Evolutionary conservation across 75 land plant genomes (phyloP).

Genomic region (Pseudotsuga menziesii): DNA sequence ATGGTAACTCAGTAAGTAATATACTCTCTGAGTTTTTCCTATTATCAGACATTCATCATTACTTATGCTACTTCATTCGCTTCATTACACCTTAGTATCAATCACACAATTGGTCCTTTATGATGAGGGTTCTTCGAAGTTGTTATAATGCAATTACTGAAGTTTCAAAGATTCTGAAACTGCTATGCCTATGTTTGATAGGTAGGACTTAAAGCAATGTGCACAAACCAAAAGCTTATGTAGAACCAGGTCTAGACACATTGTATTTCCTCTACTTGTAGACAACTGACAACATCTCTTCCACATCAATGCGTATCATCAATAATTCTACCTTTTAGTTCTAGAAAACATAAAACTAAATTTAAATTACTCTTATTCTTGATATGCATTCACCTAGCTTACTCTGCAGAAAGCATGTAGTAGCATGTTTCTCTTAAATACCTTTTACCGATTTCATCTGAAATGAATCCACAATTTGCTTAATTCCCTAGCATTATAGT

Average conservation of each 20-base stretch:
- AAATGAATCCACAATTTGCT: neutral
- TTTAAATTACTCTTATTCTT: neutral
- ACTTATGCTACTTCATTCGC: neutral
- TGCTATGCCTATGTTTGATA: neutral
- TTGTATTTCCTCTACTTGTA: neutral
- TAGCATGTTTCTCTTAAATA: neutral
- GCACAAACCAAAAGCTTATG: neutral
- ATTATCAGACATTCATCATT: no score
- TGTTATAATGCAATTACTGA: neutral
- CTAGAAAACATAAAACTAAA: neutral
- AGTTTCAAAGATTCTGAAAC: neutral
- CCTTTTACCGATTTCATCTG: neutral
- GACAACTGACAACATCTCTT: neutral
- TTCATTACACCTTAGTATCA: neutral
- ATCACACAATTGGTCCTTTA: neutral
- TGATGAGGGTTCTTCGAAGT: neutral
- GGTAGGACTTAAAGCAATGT: neutral
- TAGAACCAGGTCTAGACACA: neutral
- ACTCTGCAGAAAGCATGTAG: neutral
- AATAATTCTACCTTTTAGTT: neutral
- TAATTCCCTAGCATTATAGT: neutral
- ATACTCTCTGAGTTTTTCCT: no score
- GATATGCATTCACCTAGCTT: conserved; percentile 2
- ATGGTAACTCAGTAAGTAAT: no score
- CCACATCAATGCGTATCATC: neutral